Conservation (phyloP, 139 green algal species). For the Gonium pectorale region DNA sequence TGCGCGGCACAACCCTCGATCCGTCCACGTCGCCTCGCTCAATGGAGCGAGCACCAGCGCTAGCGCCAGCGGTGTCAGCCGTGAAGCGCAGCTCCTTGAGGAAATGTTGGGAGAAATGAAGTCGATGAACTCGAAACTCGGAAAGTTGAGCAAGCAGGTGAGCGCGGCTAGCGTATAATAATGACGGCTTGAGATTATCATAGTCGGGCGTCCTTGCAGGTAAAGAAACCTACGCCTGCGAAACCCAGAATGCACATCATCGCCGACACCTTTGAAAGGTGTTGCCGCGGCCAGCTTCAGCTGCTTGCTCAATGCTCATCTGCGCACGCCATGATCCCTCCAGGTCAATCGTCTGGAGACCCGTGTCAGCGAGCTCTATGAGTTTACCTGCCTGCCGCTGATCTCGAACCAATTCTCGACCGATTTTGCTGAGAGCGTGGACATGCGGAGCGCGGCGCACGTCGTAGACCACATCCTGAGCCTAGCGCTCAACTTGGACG, state of each 20-base stretch:
- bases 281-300: background rate
- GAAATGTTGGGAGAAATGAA: background rate
- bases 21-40: background rate
- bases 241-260: too few species aligned
- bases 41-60: background rate
- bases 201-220: too few species aligned
- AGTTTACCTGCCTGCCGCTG: constrained; percentile 27
- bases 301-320: background rate
- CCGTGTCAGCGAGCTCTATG: constrained; percentile 17
- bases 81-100: background rate
- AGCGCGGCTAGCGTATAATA: too few species aligned
- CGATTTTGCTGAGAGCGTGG: constrained; percentile 9
- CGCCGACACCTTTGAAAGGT: background rate
- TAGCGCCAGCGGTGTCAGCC: background rate
- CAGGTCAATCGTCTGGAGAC: constrained; percentile 28
- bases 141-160: constrained; percentile 18
- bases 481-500: constrained; percentile 28
- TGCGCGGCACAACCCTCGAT: too few species aligned
- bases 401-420: constrained; percentile 16
- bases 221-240: too few species aligned
- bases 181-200: too few species aligned
- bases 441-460: background rate
- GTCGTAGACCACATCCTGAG: constrained; percentile 32
- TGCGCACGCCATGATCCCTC: background rate
- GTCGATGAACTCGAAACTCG: background rate